Conservation (phyloP, 371 early-diverging fungal species). For the Syncephalastrum racemosum region DNA sequence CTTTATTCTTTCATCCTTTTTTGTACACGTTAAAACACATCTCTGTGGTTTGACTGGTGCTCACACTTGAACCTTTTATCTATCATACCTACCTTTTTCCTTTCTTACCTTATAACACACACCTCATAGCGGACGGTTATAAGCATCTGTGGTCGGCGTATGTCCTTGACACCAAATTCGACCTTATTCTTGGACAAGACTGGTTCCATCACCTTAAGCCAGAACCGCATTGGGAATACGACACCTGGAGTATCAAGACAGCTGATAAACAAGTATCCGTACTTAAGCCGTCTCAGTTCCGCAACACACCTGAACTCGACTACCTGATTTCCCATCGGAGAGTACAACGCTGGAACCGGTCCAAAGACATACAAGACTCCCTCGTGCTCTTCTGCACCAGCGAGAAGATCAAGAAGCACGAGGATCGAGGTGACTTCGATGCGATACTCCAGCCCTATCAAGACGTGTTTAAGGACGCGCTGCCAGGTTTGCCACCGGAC, state of each 20-base stretch:
- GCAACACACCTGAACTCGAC: background rate
- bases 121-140: too few species aligned
- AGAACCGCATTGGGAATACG: slow-evolving; percentile 8
- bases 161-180: slow-evolving; percentile 12
- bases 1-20: too few species aligned
- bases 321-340: slow-evolving; percentile 6
- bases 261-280: background rate
- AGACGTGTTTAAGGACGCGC: slow-evolving; percentile 4
- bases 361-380: background rate
- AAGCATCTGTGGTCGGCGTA: too few species aligned
- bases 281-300: background rate
- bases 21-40: too few species aligned
- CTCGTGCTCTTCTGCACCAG: too few species aligned
- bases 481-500: slow-evolving; percentile 15
- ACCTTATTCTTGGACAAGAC: slow-evolving; percentile 5
- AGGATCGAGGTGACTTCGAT: too few species aligned
- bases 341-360: background rate
- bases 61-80: too few species aligned
- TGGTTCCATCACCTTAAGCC: too few species aligned
- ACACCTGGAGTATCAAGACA: slow-evolving; percentile 6
- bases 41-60: too few species aligned
- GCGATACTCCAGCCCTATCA: background rate
- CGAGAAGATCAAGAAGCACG: too few species aligned
- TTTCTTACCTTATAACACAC: too few species aligned
- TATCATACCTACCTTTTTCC: too few species aligned